A percentile compares a stretch with the other conserved stretches of the same genome.
These are phyloP conservation scores for Sabuloglossum arenarium DNA, from an alignment of 495 filamentous ascomycete species.

Conservation along the genomic window DNA sequence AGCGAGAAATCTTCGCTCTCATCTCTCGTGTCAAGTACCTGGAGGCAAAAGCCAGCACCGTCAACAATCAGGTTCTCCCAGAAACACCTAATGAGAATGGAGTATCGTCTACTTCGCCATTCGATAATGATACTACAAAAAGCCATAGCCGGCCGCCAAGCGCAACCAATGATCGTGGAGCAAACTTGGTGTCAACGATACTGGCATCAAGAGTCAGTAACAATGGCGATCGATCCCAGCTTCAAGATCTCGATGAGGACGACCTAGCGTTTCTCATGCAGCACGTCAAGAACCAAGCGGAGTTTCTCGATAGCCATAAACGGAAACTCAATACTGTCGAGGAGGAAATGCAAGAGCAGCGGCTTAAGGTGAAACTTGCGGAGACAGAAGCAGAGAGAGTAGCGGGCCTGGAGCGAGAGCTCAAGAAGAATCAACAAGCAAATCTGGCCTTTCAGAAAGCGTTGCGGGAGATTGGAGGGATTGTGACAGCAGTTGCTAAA, in stretches of 20 bases:
- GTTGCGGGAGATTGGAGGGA: conserved; percentile 86
- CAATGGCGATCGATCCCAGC: conserved; percentile 20
- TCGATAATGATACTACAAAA: conserved; percentile 22
- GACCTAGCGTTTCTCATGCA: conserved; percentile 50
- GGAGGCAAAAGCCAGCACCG: conserved; percentile 39
- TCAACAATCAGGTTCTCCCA: conserved; percentile 33
- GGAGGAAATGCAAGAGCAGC: conserved; percentile 38
- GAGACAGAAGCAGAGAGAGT: conserved; percentile 44
- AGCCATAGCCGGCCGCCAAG: conserved; percentile 10
- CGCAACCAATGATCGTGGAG: conserved; percentile 21
- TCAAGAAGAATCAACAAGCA: conserved; percentile 91
- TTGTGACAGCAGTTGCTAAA: conserved; percentile 85
- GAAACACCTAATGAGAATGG: conserved; percentile 38
- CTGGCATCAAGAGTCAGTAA: conserved; percentile 19
- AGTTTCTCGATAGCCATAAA: conserved; percentile 53
- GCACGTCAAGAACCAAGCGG: conserved; percentile 59
- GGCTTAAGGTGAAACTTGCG: conserved; percentile 35
- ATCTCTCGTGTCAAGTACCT: conserved; percentile 44
- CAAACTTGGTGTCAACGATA: conserved; percentile 5
- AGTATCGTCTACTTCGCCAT: conserved; percentile 26
- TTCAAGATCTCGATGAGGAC: conserved; percentile 34
- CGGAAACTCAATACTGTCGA: conserved; percentile 49
- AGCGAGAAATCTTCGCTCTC: conserved; percentile 49
- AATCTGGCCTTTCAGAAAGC: conserved; percentile 98
- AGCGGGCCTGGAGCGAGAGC: conserved; percentile 59